Conservation (phyloP, 75 land plant genomes). For the Pinus albicaulis region DNA sequence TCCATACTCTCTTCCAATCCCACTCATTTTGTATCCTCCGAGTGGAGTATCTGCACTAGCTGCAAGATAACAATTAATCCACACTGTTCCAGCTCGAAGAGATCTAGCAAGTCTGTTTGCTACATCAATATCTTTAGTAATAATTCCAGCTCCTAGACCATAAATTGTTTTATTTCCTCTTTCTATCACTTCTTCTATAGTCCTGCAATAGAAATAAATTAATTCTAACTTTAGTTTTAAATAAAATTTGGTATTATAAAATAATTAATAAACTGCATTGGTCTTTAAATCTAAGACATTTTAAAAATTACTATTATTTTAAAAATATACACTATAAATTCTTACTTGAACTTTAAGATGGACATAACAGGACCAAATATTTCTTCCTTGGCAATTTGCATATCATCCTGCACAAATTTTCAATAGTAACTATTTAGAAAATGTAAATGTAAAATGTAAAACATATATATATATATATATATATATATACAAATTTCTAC, state of each 20-base stretch:
- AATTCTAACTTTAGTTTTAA: neutral
- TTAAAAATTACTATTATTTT: too few relatives aligned
- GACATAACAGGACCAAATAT: too few relatives aligned
- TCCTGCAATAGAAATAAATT: constrained; percentile 23
- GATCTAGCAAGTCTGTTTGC: too few relatives aligned
- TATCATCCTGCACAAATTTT: constrained; percentile 15
- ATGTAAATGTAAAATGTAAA: neutral
- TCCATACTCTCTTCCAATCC: constrained; percentile 75
- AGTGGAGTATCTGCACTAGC: constrained; percentile 57
- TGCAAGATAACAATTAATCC: constrained; percentile 68
- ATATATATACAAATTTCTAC: neutral
- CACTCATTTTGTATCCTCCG: constrained; percentile 17
- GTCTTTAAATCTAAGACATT: too few relatives aligned
- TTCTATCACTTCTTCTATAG: constrained; percentile 6
- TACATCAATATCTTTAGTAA: too few relatives aligned
- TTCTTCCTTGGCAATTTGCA: too few relatives aligned
- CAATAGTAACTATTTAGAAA: too few relatives aligned
- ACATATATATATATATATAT: neutral
- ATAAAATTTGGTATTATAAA: neutral
- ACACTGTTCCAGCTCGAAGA: constrained; percentile 12
- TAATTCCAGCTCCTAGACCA: too few relatives aligned
- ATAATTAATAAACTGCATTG: neutral
- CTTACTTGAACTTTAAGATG: neutral
- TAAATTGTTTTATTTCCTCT: too few relatives aligned
- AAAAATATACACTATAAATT: too few relatives aligned